Conservation (phyloP, 2,329 filamentous ascomycete genomes). For the Ceratocystis eucalypticola region DNA sequence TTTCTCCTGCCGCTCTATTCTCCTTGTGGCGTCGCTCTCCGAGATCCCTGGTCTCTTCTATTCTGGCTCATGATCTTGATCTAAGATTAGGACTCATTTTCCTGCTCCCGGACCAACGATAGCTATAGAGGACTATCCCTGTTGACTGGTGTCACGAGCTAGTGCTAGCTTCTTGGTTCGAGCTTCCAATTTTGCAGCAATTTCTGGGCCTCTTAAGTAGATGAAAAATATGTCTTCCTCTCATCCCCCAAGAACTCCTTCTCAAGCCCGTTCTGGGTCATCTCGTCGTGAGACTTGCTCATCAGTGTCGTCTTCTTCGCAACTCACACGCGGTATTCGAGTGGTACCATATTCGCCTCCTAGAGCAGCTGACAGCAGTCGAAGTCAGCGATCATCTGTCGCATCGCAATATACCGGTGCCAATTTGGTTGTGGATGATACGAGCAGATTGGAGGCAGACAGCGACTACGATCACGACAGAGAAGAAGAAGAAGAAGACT, state of each 20-base stretch:
- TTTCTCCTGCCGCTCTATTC: not conserved
- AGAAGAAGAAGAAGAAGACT: constrained; percentile 8
- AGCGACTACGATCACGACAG: too few species aligned
- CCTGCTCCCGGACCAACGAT: not conserved
- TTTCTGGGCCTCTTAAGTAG: not conserved
- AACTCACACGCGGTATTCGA: constrained; percentile 32
- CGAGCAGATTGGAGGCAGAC: constrained; percentile 5
- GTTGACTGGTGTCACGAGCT: constrained; percentile 1
- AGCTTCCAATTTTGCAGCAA: not conserved
- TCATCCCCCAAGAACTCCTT: constrained; percentile 22
- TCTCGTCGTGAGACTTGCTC: constrained; percentile 17
- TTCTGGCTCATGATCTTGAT: constrained; percentile 9
- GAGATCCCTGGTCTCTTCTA: not conserved
- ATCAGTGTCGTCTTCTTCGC: constrained; percentile 21
- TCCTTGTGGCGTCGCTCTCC: not conserved
- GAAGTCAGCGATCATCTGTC: constrained; percentile 20
- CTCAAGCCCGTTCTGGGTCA: constrained; percentile 15
- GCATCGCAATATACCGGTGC: constrained; percentile 13
- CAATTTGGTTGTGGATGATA: constrained; percentile 16
- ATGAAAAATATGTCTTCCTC: constrained; percentile 16
- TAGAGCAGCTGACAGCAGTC: constrained; percentile 25
- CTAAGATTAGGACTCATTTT: constrained; percentile 11
- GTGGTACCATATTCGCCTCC: constrained; percentile 38
- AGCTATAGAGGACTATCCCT: constrained; percentile 2
- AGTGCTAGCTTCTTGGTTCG: not conserved